A percentile compares a stretch with the other conserved stretches of the same genome.
Evolutionary conservation across 441 rosid species (phyloP).

Genomic region (Raphanus hybrid): DNA sequence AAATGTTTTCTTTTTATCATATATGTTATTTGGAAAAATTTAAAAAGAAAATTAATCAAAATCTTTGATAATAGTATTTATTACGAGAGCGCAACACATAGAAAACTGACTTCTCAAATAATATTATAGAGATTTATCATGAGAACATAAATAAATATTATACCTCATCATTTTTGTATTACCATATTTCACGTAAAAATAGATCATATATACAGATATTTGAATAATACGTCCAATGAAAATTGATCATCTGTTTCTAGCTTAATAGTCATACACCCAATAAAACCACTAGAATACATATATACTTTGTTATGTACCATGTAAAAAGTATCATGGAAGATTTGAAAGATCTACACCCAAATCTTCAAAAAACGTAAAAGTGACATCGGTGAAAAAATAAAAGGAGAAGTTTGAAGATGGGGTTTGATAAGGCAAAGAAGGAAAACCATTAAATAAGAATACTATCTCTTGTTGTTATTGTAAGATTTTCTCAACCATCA

Average conservation of each 20-base stretch:
- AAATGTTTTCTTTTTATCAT: too few relatives aligned
- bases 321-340: slow-evolving; percentile 33
- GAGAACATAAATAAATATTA: too few relatives aligned
- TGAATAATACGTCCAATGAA: slow-evolving; percentile 14
- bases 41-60: too few relatives aligned
- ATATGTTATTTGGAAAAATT: too few relatives aligned
- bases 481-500: too few relatives aligned
- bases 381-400: slow-evolving; percentile 35
- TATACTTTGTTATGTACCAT: slow-evolving; percentile 30
- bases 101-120: too few relatives aligned
- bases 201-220: background rate
- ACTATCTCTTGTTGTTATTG: slow-evolving; percentile 32
- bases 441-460: slow-evolving; percentile 44
- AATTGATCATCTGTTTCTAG: background rate
- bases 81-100: too few relatives aligned
- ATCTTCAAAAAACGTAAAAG: slow-evolving; percentile 35
- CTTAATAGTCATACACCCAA: slow-evolving; percentile 14
- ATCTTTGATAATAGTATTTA: too few relatives aligned
- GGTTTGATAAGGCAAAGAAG: slow-evolving; percentile 47
- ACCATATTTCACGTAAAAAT: background rate
- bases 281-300: slow-evolving; percentile 30
- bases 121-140: too few relatives aligned
- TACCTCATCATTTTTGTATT: background rate
- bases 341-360: slow-evolving; percentile 38
- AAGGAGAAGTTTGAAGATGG: slow-evolving; percentile 42